Percentiles rank a stretch among this genome's conserved stretches.
These are phyloP conservation scores for Bipolaris sorokiniana DNA, from an alignment of 2,329 filamentous ascomycete genomes.

Conservation along the genomic window DNA sequence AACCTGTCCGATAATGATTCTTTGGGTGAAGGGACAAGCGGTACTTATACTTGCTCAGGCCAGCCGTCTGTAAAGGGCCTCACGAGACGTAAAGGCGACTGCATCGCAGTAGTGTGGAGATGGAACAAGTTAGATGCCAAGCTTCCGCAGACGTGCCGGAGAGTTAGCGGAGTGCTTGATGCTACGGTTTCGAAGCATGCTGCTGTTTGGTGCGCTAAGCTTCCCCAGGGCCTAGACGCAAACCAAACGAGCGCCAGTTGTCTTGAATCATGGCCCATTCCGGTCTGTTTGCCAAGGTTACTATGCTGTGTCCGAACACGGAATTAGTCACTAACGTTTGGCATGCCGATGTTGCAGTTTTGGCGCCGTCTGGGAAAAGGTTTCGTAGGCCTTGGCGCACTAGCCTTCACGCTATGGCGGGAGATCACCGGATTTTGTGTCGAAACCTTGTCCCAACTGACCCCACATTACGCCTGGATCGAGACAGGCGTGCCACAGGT, in stretches of 20 bases:
- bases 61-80: constrained; percentile 13
- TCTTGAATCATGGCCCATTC: constrained; percentile 17
- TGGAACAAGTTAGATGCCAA: constrained; percentile 16
- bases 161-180: constrained; percentile 25
- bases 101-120: constrained; percentile 10
- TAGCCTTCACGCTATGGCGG: constrained; percentile 24
- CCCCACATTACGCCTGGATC: constrained; percentile 9
- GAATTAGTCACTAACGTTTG: constrained; percentile 31
- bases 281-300: constrained; percentile 16
- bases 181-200: constrained; percentile 19
- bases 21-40: constrained; percentile 13
- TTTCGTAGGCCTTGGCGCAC: constrained; percentile 42
- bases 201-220: constrained; percentile 24
- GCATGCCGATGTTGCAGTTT: constrained; percentile 37
- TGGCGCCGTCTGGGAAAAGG: constrained; percentile 38
- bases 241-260: constrained; percentile 11
- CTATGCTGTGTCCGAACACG: constrained; percentile 12
- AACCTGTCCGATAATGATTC: constrained; percentile 37
- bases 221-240: constrained; percentile 6
- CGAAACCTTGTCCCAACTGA: constrained; percentile 19
- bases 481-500: background rate
- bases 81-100: constrained; percentile 6
- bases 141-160: background rate
- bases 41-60: constrained; percentile 33
- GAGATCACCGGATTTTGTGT: constrained; percentile 30